Base-by-base conservation (phyloP, 179 eudicot species). In the Beta corolliflora region DNA sequence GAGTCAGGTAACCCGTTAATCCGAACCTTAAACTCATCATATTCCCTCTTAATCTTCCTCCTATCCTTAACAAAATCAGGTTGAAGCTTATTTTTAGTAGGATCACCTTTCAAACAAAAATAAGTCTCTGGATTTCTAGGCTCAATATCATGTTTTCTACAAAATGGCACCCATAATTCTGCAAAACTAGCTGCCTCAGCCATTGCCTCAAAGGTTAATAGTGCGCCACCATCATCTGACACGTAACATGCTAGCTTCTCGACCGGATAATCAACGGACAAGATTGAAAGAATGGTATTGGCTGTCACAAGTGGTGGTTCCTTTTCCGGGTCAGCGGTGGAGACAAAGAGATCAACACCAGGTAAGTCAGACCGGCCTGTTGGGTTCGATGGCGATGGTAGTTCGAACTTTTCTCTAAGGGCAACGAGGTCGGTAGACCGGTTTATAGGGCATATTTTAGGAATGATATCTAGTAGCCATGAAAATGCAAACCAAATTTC, bases 101-200 rank as follows among this genome's bases (percentile, higher is more conserved):
- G 97, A 70, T 95, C 98, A 5, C 93, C 93, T 79, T 95, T 95
- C 68, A 88, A 23, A 53, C 45, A 25, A 66, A 95, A 95, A 85
- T 95, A 95, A 55, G 89, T 68, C 2, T 95, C 98, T 0, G 98
- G 98, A 81, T 95, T 95, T 59, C 98, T 87, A 2, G 98, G 98
- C 74, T 95, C 97, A 23, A 95, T 93, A 48, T 91, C 91, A 71
- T 95, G 98, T 53, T 93, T 95, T 45, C 91, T 85, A 75, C 98
- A 95, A 82, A 95, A 95, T 8, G 98, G 98, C 25, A 95, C 98
- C 98, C 98, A 95, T 45, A 92, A 55, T 72, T 90, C 97, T 4
- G 98, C 98, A 60, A 95, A 95, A 55, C 94, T 91, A 5, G 91
- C 89, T 25, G 98, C 98, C 84, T 95, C 98, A 0, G 98, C 98